Conservation (phyloP, 2,329 filamentous ascomycete species). For the Akanthomyces dipterigenus region DNA sequence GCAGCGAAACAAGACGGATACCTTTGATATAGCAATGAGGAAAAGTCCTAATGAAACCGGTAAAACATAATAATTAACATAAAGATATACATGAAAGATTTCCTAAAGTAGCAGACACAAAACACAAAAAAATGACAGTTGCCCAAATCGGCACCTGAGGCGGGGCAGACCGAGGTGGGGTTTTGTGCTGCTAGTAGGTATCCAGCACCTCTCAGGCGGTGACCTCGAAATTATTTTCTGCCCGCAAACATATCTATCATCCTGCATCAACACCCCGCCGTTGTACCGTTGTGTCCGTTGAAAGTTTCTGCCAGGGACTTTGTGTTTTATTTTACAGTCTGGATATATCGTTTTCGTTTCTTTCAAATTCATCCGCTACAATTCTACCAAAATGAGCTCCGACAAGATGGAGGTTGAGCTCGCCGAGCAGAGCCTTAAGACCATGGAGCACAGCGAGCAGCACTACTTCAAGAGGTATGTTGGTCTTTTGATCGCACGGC, state of each 20-base stretch:
- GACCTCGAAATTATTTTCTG: constrained; percentile 25
- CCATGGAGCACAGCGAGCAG: constrained; percentile 89
- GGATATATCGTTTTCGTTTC: neutral
- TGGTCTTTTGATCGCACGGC: neutral
- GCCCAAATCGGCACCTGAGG: constrained; percentile 5
- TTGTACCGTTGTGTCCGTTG: neutral
- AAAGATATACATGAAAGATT: no score
- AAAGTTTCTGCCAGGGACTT: neutral
- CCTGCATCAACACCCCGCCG: constrained; percentile 8
- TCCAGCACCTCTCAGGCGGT: constrained; percentile 18
- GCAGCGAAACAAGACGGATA: no score
- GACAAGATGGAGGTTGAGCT: constrained; percentile 53
- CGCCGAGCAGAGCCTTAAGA: constrained; percentile 57
- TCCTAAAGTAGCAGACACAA: no score
- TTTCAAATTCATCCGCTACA: neutral
- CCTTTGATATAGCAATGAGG: neutral
- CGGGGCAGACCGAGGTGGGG: constrained; percentile 11
- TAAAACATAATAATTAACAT: no score
- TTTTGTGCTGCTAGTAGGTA: neutral
- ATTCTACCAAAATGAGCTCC: constrained; percentile 35
- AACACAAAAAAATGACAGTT: neutral
- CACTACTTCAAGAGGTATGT: constrained; percentile 96
- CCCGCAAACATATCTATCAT: constrained; percentile 18
- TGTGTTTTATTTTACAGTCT: neutral
- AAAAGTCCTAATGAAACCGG: no score